Percentiles rank a stretch among this genome's conserved stretches.
Conservation (phyloP, 1,284 basidiomycete species). For the Schizophyllum amplum region DNA sequence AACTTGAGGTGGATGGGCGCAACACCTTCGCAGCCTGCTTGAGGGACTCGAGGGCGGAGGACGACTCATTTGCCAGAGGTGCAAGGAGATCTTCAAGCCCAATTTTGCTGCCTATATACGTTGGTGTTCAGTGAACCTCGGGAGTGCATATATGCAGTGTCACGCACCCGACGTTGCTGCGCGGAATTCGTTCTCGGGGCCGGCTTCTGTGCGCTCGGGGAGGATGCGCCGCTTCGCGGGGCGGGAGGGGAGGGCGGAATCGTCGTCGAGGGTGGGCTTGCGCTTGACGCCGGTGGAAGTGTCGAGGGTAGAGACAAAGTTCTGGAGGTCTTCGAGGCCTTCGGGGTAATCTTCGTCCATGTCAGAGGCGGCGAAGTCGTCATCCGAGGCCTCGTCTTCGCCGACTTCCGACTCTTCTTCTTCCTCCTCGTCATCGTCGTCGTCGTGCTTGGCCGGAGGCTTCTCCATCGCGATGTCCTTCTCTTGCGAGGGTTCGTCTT, state of each 20-base stretch:
- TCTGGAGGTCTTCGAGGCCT: slow-evolving; percentile 61
- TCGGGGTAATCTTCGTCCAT: slow-evolving; percentile 27
- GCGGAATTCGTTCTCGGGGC: slow-evolving; percentile 69
- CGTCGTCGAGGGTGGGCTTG: slow-evolving; percentile 40
- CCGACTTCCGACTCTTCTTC: slow-evolving; percentile 20
- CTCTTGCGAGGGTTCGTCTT: slow-evolving; percentile 24
- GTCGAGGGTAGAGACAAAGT: slow-evolving; percentile 60
- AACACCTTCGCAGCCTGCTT: not conserved
- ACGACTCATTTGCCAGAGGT: slow-evolving; percentile 31
- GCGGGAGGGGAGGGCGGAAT: slow-evolving; percentile 15
- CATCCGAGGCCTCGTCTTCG: slow-evolving; percentile 34
- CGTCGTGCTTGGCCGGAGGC: slow-evolving; percentile 32
- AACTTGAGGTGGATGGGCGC: not conserved
- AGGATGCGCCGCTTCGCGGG: slow-evolving; percentile 49
- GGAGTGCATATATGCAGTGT: not conserved
- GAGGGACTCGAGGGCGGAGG: not conserved
- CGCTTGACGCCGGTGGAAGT: slow-evolving; percentile 55
- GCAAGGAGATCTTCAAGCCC: slow-evolving; percentile 95
- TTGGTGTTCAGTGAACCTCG: not conserved
- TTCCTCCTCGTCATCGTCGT: slow-evolving; percentile 41
- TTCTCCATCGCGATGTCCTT: slow-evolving; percentile 21
- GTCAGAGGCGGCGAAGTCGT: slow-evolving; percentile 53
- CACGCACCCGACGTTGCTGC: slow-evolving; percentile 18
- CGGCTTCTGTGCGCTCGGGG: slow-evolving; percentile 63
- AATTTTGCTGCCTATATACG: slow-evolving; percentile 66